phyloP scores from a whole-genome alignment of 2,329 filamentous ascomycete species.

The Coniochaeta sp. region DNA sequence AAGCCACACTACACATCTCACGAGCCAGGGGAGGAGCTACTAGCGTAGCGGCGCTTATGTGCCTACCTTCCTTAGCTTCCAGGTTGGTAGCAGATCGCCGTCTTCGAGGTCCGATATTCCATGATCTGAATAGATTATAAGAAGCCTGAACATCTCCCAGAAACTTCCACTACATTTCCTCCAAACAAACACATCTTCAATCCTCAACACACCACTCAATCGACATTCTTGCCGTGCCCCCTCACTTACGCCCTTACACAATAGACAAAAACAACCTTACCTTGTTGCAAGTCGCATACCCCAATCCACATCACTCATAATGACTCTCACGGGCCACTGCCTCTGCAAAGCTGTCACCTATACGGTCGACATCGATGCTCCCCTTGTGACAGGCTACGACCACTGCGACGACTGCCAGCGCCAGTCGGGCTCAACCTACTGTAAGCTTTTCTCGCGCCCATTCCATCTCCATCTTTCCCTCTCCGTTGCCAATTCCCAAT shows the following conservation, averaged over 20 bases:
- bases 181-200: background rate
- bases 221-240: background rate
- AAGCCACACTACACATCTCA: background rate
- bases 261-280: background rate
- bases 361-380: slow-evolving; percentile 43
- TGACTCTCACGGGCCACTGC: slow-evolving; percentile 63
- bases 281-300: background rate
- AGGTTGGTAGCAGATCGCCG: background rate
- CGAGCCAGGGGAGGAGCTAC: background rate
- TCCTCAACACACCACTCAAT: background rate
- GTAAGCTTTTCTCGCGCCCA: slow-evolving; percentile 26
- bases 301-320: slow-evolving; percentile 26
- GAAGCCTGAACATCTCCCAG: background rate
- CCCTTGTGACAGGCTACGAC: slow-evolving; percentile 54
- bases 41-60: background rate
- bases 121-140: background rate
- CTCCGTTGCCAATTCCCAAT: slow-evolving; percentile 3
- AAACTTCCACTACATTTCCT: background rate
- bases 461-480: background rate
- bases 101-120: background rate
- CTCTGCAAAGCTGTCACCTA: slow-evolving; percentile 68
- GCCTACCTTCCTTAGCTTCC: background rate
- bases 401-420: slow-evolving; percentile 69
- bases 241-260: background rate
- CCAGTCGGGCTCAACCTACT: slow-evolving; percentile 62